These are phyloP conservation scores for Henckelia pumila DNA, from an alignment of 257 asterid species.

Conservation along the genomic window DNA sequence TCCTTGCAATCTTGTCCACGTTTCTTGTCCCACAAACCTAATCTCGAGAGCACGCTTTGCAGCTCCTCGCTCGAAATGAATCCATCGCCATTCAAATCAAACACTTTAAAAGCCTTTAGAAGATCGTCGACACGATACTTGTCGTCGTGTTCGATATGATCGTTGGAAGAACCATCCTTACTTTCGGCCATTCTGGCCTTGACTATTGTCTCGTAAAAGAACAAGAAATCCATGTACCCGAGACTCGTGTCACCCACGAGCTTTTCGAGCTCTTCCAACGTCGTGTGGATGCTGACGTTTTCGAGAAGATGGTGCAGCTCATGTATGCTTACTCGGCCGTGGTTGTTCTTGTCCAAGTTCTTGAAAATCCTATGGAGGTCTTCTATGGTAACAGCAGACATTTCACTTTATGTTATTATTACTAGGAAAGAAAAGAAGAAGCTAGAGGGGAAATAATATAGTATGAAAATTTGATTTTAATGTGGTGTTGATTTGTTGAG, in stretches of 20 bases:
- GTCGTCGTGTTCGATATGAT: slow-evolving; percentile 34
- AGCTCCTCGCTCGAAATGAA: slow-evolving; percentile 58
- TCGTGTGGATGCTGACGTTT: slow-evolving; percentile 33
- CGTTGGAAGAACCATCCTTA: background rate
- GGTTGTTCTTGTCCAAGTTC: slow-evolving; percentile 46
- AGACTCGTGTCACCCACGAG: slow-evolving; percentile 43
- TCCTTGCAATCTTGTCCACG: slow-evolving; percentile 25
- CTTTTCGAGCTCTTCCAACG: slow-evolving; percentile 51
- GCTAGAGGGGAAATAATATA: background rate
- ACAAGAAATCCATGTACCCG: slow-evolving; percentile 42
- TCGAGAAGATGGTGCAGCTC: slow-evolving; percentile 51
- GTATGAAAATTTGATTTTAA: background rate
- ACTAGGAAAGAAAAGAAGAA: slow-evolving; percentile 8
- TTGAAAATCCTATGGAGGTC: slow-evolving; percentile 60
- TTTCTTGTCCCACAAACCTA: slow-evolving; percentile 41
- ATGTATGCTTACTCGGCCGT: slow-evolving; percentile 40
- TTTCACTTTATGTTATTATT: background rate
- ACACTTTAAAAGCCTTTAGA: slow-evolving; percentile 47
- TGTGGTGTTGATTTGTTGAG: background rate
- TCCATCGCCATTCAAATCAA: slow-evolving; percentile 59
- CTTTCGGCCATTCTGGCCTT: slow-evolving; percentile 22
- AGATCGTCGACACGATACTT: slow-evolving; percentile 34
- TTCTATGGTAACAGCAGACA: slow-evolving; percentile 36
- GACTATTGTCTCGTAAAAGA: slow-evolving; percentile 50
- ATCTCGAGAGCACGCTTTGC: slow-evolving; percentile 40